A percentile compares a stretch with the other conserved stretches of the same genome.
Evolutionary conservation across 192 early-diverging fungal genomes (phyloP).

Genomic region (Phycomyces nitens): DNA sequence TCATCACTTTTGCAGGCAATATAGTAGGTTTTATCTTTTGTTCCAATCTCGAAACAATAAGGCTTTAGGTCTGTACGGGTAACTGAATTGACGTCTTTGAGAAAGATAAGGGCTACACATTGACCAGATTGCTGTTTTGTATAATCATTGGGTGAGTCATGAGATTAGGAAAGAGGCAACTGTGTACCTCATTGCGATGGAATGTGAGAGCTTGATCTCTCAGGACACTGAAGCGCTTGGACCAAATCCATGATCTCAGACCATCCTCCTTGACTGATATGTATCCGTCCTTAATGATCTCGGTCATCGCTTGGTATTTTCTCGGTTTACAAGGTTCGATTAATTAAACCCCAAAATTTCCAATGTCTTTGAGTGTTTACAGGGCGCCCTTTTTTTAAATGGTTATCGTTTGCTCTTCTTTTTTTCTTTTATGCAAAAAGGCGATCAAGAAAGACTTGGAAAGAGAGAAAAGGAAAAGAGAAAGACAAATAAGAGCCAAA

Average conservation of each 20-base stretch:
- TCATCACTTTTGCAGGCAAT: constrained; percentile 92
- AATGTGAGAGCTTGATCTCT: constrained; percentile 88
- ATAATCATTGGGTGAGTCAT: not conserved
- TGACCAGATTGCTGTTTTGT: constrained; percentile 75
- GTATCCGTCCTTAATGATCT: constrained; percentile 77
- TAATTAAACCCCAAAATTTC: no score
- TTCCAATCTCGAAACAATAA: constrained; percentile 92
- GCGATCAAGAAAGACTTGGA: no score
- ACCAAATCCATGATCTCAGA: constrained; percentile 90
- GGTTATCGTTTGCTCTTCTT: no score
- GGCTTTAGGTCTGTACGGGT: constrained; percentile 85
- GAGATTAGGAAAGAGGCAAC: constrained; percentile 6
- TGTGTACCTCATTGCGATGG: constrained; percentile 86
- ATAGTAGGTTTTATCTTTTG: constrained; percentile 92
- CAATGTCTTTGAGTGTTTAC: no score
- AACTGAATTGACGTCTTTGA: constrained; percentile 89
- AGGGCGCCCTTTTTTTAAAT: no score
- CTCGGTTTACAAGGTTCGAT: no score
- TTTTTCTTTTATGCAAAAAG: no score
- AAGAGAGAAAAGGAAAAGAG: no score
- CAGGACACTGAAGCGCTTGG: constrained; percentile 86
- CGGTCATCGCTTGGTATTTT: constrained; percentile 25
- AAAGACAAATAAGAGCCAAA: no score
- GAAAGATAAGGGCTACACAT: constrained; percentile 82
- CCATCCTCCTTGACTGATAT: constrained; percentile 91